Conservation (phyloP, 495 filamentous ascomycete genomes). For the Hypoxylon fuscum region DNA sequence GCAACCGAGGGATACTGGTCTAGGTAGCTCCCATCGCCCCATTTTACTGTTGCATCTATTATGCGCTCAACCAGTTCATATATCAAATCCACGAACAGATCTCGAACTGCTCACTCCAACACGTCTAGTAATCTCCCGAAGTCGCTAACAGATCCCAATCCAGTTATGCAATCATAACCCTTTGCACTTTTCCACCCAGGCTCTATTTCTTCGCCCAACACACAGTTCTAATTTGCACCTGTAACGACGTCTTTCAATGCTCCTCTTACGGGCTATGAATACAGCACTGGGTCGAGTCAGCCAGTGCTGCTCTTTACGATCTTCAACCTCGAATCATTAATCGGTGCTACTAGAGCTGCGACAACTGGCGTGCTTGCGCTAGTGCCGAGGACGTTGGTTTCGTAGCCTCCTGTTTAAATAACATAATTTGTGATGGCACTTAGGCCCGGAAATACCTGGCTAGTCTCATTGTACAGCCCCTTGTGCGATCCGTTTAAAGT, state of each 20-base stretch:
- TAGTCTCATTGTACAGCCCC: constrained; percentile 64
- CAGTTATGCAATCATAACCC: constrained; percentile 53
- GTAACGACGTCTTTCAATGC: constrained; percentile 46
- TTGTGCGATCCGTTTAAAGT: constrained; percentile 54
- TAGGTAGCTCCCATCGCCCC: too few species aligned
- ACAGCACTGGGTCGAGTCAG: constrained; percentile 52
- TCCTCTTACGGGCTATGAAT: constrained; percentile 37
- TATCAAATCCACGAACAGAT: too few species aligned
- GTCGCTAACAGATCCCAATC: constrained; percentile 49
- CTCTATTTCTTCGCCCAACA: constrained; percentile 37
- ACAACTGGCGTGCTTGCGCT: constrained; percentile 53
- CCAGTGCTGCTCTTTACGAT: constrained; percentile 50
- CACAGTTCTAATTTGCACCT: constrained; percentile 48
- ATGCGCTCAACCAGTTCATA: too few species aligned
- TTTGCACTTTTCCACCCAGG: constrained; percentile 47
- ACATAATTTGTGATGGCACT: constrained; percentile 50
- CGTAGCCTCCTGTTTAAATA: constrained; percentile 45
- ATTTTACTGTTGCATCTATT: too few species aligned
- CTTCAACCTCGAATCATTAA: constrained; percentile 52
- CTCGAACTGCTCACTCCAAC: constrained; percentile 20
- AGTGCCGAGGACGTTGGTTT: constrained; percentile 50
- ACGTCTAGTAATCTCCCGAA: constrained; percentile 45
- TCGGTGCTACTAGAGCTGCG: constrained; percentile 50
- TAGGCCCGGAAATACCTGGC: constrained; percentile 80
- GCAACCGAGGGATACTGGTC: too few species aligned